phyloP scores from a whole-genome alignment of 805 yeast species.

The Ogataea haglerorum region DNA sequence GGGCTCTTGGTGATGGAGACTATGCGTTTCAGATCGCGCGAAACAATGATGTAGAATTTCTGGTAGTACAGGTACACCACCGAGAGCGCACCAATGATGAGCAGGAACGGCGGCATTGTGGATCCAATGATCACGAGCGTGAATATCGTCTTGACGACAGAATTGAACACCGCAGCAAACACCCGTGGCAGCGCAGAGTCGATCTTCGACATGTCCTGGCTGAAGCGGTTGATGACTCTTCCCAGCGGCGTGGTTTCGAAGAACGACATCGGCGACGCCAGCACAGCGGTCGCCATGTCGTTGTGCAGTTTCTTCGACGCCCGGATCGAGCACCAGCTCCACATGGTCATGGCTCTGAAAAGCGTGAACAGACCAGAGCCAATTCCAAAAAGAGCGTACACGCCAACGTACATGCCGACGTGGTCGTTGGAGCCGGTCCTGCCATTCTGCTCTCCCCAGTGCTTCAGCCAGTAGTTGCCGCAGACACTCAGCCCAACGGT shows the following conservation, averaged over 20 bases:
- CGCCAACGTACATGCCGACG: conserved; percentile 44
- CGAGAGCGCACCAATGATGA: conserved; percentile 45
- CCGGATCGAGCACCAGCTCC: conserved; percentile 49
- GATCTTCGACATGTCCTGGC: conserved; percentile 56
- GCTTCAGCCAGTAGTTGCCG: conserved; percentile 62
- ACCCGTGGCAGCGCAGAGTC: conserved; percentile 57
- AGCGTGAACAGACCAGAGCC: conserved; percentile 47
- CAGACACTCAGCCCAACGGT: conserved; percentile 33
- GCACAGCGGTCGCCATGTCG: conserved; percentile 50
- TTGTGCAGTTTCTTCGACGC: conserved; percentile 57
- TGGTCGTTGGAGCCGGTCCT: conserved; percentile 41
- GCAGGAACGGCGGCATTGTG: conserved; percentile 52
- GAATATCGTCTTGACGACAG: conserved; percentile 42
- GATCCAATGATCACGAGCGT: conserved; percentile 51
- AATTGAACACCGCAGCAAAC: conserved; percentile 45
- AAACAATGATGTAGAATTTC: conserved; percentile 60
- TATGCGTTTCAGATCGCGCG: conserved; percentile 77
- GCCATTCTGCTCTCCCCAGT: conserved; percentile 60
- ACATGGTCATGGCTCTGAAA: conserved; percentile 44
- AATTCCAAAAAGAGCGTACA: conserved; percentile 57
- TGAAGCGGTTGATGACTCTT: conserved; percentile 60
- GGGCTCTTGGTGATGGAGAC: conserved; percentile 70
- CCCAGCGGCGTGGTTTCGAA: conserved; percentile 72
- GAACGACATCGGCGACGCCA: conserved; percentile 61
- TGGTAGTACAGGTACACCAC: conserved; percentile 69